Percentiles rank a stretch among this genome's conserved stretches.
phyloP scores from a whole-genome alignment of 768 basidiomycete species.

The Xerocomus potaroensis region DNA sequence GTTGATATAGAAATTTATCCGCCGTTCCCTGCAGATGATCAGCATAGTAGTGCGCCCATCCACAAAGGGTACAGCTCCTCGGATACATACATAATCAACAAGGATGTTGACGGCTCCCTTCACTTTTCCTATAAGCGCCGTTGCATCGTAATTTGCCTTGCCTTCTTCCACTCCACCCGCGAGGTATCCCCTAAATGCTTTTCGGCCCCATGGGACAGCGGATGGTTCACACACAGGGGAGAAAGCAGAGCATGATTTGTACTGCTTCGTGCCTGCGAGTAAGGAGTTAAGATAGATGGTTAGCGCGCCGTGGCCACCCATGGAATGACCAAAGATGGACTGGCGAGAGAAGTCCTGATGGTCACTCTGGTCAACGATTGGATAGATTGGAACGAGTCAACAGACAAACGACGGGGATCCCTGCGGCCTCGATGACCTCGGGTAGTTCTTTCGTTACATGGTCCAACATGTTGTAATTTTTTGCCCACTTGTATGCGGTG shows the following conservation, averaged over 20 bases:
- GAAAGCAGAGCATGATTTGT: conserved; percentile 87
- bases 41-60: not conserved
- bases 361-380: not conserved
- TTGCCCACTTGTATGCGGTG: conserved; percentile 65
- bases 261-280: conserved; percentile 51
- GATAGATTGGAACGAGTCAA: not conserved
- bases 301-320: conserved; percentile 96
- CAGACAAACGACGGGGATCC: conserved; percentile 68
- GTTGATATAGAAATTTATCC: conserved; percentile 84
- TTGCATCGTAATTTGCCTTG: conserved; percentile 72
- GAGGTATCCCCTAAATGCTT: conserved; percentile 87
- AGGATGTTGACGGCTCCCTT: conserved; percentile 71
- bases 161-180: conserved; percentile 75
- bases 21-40: conserved; percentile 54
- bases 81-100: conserved; percentile 72
- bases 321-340: conserved; percentile 94
- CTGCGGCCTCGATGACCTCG: conserved; percentile 63
- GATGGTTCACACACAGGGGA: conserved; percentile 83
- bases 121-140: conserved; percentile 64
- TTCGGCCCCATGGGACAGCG: conserved; percentile 85
- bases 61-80: too few species aligned
- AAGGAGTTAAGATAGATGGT: conserved; percentile 79
- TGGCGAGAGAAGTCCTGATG: conserved; percentile 73
- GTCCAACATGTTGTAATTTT: conserved; percentile 86
- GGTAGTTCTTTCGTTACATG: conserved; percentile 85